phyloP scores from a whole-genome alignment of 495 filamentous ascomycete genomes.

The Eremomyces bilateralis region DNA sequence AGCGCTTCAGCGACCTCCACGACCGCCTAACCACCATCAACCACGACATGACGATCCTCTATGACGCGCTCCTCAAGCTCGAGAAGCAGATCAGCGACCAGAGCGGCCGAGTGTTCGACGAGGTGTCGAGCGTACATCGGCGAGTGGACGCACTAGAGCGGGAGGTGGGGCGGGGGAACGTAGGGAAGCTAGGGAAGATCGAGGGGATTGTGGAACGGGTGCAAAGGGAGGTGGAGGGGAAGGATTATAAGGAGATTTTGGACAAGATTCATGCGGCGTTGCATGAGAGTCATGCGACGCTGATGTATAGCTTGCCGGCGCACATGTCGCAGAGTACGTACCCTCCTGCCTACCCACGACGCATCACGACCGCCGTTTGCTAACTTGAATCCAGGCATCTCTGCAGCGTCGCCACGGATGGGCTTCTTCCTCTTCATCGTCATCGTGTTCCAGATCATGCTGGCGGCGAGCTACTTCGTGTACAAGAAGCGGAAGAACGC shows the following conservation, averaged over 20 bases:
- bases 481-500: constrained; percentile 63
- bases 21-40: constrained; percentile 57
- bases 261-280: constrained; percentile 51
- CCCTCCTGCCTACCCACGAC: background rate
- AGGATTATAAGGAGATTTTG: constrained; percentile 49
- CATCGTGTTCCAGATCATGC: constrained; percentile 50
- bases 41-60: constrained; percentile 46
- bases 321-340: constrained; percentile 23
- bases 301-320: constrained; percentile 36
- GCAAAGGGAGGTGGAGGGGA: constrained; percentile 45
- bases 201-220: constrained; percentile 30
- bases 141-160: constrained; percentile 25
- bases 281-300: constrained; percentile 43
- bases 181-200: constrained; percentile 30
- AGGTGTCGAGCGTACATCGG: constrained; percentile 29
- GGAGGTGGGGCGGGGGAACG: constrained; percentile 28
- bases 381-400: constrained; percentile 29
- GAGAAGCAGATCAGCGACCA: constrained; percentile 7
- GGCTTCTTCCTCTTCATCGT: constrained; percentile 52
- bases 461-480: constrained; percentile 44
- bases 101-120: constrained; percentile 10
- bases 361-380: too few relatives aligned
- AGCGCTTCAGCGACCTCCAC: constrained; percentile 63
- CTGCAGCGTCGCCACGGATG: constrained; percentile 39
- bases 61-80: constrained; percentile 36